Percentiles rank a stretch among this genome's conserved stretches.
Evolutionary conservation across 148 eudicot species (phyloP).

Genomic region (Camellia japonica): DNA sequence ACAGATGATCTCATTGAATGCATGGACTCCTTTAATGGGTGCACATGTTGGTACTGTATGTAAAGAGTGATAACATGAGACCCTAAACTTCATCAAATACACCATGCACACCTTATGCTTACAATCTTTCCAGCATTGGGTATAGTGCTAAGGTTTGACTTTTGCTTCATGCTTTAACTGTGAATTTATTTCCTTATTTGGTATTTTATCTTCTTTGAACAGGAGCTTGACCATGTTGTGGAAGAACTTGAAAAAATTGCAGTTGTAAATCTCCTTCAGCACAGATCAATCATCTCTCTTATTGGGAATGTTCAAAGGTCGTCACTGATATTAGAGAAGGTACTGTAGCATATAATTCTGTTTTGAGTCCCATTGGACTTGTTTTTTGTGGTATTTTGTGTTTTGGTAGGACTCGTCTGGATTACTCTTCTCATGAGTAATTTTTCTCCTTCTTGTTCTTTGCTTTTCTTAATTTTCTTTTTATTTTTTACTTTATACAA

Average conservation of each 20-base stretch:
- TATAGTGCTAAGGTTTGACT: neutral
- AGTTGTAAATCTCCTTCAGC: conserved; percentile 77
- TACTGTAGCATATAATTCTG: conserved; percentile 15
- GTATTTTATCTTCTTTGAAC: conserved; percentile 13
- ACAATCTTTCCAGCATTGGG: neutral
- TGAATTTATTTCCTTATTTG: neutral
- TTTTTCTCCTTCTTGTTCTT: neutral
- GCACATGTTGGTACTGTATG: neutral
- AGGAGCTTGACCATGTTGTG: conserved; percentile 89
- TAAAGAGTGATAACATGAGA: neutral
- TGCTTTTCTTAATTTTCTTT: neutral
- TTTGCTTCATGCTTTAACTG: neutral
- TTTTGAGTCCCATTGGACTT: neutral
- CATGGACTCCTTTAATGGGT: neutral
- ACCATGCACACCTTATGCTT: neutral
- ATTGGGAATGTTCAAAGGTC: conserved; percentile 93
- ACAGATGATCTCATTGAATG: neutral
- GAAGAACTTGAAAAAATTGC: conserved; percentile 90
- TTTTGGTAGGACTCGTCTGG: neutral
- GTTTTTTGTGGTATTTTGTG: neutral
- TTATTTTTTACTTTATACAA: too few relatives aligned
- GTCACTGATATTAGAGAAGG: conserved; percentile 85
- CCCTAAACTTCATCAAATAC: neutral
- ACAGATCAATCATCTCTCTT: conserved; percentile 85
- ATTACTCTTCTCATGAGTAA: neutral